phyloP scores from a whole-genome alignment of 768 basidiomycete species.

The Mycena maculata region DNA sequence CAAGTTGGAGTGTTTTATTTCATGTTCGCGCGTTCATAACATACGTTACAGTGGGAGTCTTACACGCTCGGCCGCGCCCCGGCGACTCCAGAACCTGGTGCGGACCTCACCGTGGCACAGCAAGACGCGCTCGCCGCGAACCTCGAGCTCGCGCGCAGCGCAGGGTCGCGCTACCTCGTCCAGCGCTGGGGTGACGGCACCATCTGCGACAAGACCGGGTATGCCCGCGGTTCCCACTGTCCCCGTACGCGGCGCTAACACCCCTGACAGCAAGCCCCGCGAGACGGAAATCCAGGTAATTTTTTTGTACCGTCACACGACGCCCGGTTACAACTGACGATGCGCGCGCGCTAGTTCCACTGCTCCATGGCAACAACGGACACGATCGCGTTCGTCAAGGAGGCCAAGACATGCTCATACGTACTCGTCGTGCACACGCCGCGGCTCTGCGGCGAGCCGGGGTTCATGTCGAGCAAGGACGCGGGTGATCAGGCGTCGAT shows the following conservation, averaged over 20 bases:
- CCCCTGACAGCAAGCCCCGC: conserved; percentile 60
- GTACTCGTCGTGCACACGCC: conserved; percentile 95
- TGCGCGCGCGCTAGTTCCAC: conserved; percentile 77
- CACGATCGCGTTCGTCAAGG: conserved; percentile 90
- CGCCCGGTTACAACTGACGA: conserved; percentile 25
- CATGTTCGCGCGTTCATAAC: conserved; percentile 37
- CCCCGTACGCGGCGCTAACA: conserved; percentile 2
- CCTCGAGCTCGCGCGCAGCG: conserved; percentile 78
- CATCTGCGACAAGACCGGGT: conserved; percentile 90
- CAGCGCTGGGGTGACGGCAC: conserved; percentile 94
- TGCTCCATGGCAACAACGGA: conserved; percentile 96
- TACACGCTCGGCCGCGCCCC: conserved; percentile 84
- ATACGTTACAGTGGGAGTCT: conserved; percentile 70
- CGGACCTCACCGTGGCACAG: conserved; percentile 74
- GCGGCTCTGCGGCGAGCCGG: conserved; percentile 91
- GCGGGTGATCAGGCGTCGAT: conserved; percentile 74
- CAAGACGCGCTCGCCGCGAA: conserved; percentile 73
- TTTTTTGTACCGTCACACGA: not conserved
- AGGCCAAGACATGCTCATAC: conserved; percentile 94
- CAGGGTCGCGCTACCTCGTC: conserved; percentile 91
- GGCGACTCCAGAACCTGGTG: conserved; percentile 65
- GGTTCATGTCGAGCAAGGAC: conserved; percentile 84
- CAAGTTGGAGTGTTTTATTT: conserved; percentile 52
- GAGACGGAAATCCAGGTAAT: conserved; percentile 95
- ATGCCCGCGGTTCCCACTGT: not conserved